Base-by-base conservation (phyloP, 805 yeast species). In the Metschnikowia colocasiae region DNA sequence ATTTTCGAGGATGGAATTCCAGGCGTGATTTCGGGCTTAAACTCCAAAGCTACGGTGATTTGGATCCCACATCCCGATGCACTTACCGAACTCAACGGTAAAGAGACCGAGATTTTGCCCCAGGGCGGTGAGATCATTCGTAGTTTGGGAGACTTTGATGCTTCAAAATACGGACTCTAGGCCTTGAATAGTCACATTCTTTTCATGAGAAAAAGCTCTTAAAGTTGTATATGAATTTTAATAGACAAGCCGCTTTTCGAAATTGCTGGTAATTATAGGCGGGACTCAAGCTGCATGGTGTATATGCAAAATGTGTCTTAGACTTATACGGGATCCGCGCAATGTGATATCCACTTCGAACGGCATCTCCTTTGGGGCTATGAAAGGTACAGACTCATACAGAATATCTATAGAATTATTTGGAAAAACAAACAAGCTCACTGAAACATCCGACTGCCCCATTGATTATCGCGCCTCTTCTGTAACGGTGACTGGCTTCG, bases 1-100 rank as follows among this genome's bases (percentile, higher is more conserved):
- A 85, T 94, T 1, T 94, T 94, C 65, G 99, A 94, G 71, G 99
- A 94, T 67, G 98, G 97, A 2, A 73, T 90, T 37, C 91, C 96
- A 0, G 99, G 99, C 2, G 92, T 92, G 19, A 60, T 71, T 15
- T 84, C 96, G 3, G 99, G 96, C 12, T 78, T 76, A 47, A 82
- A 86, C 15, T 89, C 96, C 30, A 91, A 90, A 9, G 86, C 88
- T 12, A 76, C 75, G 46, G 96, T 92, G n/a, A 77, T 92, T 40
- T 94, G 98, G 99, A 85, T 91, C 12, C 98, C 99, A 8, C 92
- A 92, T 64, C 75, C 76, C 22, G 80, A 86, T 48, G 95, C 95
- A 0, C 59, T 78, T 29, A 69, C 73, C 16, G 76, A 79, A 6
- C 65, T 87, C 53, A 61, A 67, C 13, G 79, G 81, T 7, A 74